Evolutionary conservation across 371 early-diverging fungal species (phyloP).

Genomic region (Mucor mucedo): DNA sequence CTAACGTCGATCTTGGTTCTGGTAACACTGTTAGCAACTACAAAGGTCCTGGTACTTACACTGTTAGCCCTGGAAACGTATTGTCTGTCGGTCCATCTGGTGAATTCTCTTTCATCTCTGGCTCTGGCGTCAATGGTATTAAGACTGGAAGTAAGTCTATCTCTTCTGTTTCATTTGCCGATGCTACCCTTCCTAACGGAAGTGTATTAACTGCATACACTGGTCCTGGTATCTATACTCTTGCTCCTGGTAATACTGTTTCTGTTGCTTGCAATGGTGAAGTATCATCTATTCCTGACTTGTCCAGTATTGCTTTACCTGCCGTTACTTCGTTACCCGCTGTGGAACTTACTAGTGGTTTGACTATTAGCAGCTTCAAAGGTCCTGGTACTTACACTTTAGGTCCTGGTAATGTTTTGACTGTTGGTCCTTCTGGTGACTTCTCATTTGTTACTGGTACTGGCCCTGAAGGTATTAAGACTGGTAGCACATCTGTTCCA

Average conservation of each 20-base stretch:
- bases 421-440: no score
- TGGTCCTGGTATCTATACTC: slow-evolving; percentile 9
- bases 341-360: not conserved
- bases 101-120: not conserved
- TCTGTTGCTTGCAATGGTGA: not conserved
- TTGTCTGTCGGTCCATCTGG: not conserved
- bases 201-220: slow-evolving; percentile 1
- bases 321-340: not conserved
- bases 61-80: not conserved
- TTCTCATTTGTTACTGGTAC: no score
- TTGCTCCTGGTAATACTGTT: not conserved
- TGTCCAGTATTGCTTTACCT: not conserved
- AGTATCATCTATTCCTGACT: not conserved
- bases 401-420: no score
- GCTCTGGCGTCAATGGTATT: not conserved
- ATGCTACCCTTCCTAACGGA: not conserved
- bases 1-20: not conserved
- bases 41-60: slow-evolving; percentile 6
- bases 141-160: not conserved
- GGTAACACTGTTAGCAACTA: not conserved
- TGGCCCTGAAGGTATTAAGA: no score
- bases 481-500: no score
- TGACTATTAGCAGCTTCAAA: not conserved
- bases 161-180: not conserved
- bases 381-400: slow-evolving; percentile 17